Evolutionary conservation across 352 stramenopile genomes (phyloP), one percentile per base, ranked within the genome.

Genomic region (Globisporangium radiosum): DNA sequence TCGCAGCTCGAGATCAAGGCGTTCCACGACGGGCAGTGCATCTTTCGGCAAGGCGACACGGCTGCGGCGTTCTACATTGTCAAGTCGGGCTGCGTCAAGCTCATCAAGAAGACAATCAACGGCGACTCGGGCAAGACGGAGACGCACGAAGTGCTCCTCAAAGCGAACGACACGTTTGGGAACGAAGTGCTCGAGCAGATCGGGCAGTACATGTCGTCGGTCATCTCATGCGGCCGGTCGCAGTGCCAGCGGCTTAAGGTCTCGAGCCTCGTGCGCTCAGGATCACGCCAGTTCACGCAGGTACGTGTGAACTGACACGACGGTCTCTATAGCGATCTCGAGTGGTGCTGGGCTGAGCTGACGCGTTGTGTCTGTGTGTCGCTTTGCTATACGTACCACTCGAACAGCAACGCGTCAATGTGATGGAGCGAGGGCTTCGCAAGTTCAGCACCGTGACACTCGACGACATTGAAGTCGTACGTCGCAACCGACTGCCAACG

Each of bases 1-100:
- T 86, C 76, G 10, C 75, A 87, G 57, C 73, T 92, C 3, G 82
- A 92, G 55, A 90, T 90, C 64, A 87, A 88, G 65, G 77, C 80
- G 17, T 90, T 86, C 61, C 72, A 85, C 38, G 74, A 89, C 56
- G 69, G 69, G 1, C 75, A 89, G 53, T 86, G 78, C 49, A 85
- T 92, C 40, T 81, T 72, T 47, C 69, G 69, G 8, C 70, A 83
- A 48, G 75, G 73, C 4, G 76, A 88, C 56, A 66, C 66, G 5
- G 82, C 79, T 2, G 62, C 70, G 7, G 74, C 78, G 19, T 88
- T 90, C 68, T 92, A 81, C 57, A 92, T 92, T 50, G 79, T 92
- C 53, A 88, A 88, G 49, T 85, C 75, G 0, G 82, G 82, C 11
- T 89, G 79, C 62, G 76, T 89, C 50, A 89, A 89, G 60, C 62